phyloP scores from a whole-genome alignment of 1,139 yeast genomes.

The Torulaspora globosa region DNA sequence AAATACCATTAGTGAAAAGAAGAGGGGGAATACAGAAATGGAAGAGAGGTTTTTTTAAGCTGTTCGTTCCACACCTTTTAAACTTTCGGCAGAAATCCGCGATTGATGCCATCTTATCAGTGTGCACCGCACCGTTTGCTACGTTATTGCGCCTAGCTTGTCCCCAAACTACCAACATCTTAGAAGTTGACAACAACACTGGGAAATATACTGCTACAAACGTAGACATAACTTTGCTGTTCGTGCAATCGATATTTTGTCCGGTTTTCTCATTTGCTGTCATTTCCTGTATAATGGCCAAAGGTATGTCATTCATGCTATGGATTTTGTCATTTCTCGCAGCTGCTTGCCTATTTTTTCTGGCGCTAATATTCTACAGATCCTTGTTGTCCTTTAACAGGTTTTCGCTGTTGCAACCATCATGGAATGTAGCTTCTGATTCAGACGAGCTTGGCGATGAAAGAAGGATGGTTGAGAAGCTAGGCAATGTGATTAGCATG shows the following conservation, averaged over 20 bases:
- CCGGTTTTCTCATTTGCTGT: conserved; percentile 24
- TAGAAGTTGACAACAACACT: conserved; percentile 20
- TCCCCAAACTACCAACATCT: conserved; percentile 26
- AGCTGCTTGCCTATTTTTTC: conserved; percentile 13
- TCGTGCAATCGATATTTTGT: conserved; percentile 25
- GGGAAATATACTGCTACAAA: conserved; percentile 17
- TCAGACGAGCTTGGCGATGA: conserved; percentile 15
- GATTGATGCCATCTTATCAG: conserved; percentile 26
- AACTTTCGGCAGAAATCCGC: conserved; percentile 26
- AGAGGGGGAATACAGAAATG: conserved; percentile 12
- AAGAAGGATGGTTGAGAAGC: conserved; percentile 21
- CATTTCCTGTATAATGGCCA: conserved; percentile 19
- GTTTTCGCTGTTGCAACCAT: conserved; percentile 23
- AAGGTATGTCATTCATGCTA: conserved; percentile 11
- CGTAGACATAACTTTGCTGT: conserved; percentile 19
- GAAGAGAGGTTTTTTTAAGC: conserved; percentile 15
- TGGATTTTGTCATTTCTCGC: conserved; percentile 18
- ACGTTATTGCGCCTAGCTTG: conserved; percentile 30
- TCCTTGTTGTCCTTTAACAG: conserved; percentile 17
- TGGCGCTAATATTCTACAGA: conserved; percentile 14
- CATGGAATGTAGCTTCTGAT: conserved; percentile 5
- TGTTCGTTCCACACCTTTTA: conserved; percentile 31
- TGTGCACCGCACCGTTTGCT: conserved; percentile 31
- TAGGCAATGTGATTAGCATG: conserved; percentile 15
- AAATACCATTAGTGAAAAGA: conserved; percentile 3